Conservation (phyloP, 805 yeast species). For the Vanderwaltozyma tropicalis region DNA sequence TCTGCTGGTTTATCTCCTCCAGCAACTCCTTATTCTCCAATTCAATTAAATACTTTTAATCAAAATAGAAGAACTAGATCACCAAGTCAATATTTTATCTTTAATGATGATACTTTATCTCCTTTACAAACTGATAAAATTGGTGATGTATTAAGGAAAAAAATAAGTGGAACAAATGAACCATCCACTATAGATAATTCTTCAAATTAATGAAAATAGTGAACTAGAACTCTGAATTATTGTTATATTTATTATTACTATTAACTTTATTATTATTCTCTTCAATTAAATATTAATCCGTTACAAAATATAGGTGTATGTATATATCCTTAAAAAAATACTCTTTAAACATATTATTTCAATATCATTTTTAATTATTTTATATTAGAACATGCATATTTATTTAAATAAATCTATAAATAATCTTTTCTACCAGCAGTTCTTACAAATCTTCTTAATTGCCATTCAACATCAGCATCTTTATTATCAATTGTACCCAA, state of each 20-base stretch:
- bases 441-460: constrained; percentile 80
- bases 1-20: neutral
- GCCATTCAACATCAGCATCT: constrained; percentile 98
- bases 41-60: neutral
- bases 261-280: no score
- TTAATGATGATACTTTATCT: constrained; percentile 2
- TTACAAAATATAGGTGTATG: no score
- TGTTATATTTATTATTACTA: no score
- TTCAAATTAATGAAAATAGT: no score
- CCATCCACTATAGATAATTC: neutral
- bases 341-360: neutral
- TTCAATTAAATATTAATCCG: no score
- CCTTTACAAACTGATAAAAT: constrained; percentile 19
- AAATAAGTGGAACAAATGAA: constrained; percentile 7
- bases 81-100: constrained; percentile 1
- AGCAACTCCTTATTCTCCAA: neutral
- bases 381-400: neutral
- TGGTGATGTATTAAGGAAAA: constrained; percentile 18
- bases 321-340: no score
- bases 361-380: neutral
- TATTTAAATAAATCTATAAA: constrained; percentile 26
- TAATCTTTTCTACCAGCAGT: constrained; percentile 94
- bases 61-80: constrained; percentile 1
- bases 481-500: constrained; percentile 89
- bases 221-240: no score